Percentiles rank a stretch among this genome's conserved stretches.
These are phyloP conservation scores for Chamaecyparis obtusa DNA, from an alignment of 75 land plant genomes.

Conservation along the genomic window DNA sequence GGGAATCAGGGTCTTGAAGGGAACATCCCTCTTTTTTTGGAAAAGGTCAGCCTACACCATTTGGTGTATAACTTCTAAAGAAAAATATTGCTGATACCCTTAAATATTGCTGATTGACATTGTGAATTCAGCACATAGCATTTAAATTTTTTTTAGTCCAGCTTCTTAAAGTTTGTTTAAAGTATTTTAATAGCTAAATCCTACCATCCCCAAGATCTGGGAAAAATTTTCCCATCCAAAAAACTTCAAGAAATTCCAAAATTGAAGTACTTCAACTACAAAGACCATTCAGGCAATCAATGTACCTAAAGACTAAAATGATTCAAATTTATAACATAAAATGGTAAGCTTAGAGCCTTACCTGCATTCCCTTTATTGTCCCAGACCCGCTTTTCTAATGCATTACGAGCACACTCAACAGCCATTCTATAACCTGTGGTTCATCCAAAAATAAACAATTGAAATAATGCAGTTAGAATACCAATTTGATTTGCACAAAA, in stretches of 20 bases:
- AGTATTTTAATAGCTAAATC: background rate
- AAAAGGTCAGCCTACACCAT: no score
- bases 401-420: conserved; percentile 83
- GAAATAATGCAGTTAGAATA: background rate
- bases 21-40: no score
- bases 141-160: no score
- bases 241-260: background rate
- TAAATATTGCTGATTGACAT: no score
- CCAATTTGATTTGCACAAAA: background rate
- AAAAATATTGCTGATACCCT: background rate
- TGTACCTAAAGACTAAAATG: background rate
- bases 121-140: no score
- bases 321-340: background rate
- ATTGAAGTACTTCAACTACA: background rate
- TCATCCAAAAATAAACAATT: conserved; percentile 1
- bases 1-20: no score
- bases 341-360: conserved; percentile 14
- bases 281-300: background rate
- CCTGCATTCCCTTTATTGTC: conserved; percentile 83
- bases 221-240: background rate
- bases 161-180: no score
- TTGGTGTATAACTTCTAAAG: background rate
- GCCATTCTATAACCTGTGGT: conserved; percentile 92
- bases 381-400: conserved; percentile 51
- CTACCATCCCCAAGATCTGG: background rate